Conservation (phyloP, 345 rosid species). For the Chamaenerion angustifolium region DNA sequence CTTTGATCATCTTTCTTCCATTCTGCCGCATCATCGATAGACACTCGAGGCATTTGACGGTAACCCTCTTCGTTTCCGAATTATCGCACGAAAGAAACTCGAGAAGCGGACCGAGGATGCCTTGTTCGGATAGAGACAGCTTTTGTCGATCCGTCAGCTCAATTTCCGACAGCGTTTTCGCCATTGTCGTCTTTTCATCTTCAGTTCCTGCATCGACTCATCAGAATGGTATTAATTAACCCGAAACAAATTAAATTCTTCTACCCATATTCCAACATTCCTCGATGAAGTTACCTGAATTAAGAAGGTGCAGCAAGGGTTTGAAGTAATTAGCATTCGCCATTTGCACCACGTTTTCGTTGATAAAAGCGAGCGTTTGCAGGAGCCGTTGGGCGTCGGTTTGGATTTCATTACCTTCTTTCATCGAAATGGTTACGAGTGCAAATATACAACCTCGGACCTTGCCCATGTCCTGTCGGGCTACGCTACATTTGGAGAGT, state of each 20-base stretch:
- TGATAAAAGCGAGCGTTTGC: constrained; percentile 42
- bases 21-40: constrained; percentile 39
- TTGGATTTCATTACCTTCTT: constrained; percentile 39
- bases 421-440: constrained; percentile 46
- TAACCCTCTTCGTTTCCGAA: constrained; percentile 23
- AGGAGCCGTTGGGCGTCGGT: constrained; percentile 35
- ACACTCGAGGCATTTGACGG: constrained; percentile 36
- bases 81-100: constrained; percentile 25
- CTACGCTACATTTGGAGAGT: constrained; percentile 23
- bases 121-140: constrained; percentile 36
- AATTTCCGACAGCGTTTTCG: constrained; percentile 40
- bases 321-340: constrained; percentile 57
- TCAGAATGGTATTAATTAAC: neutral
- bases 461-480: constrained; percentile 35
- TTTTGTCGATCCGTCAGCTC: constrained; percentile 55
- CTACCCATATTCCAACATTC: too few species aligned
- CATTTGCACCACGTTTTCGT: constrained; percentile 48
- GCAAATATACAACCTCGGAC: constrained; percentile 53
- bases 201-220: constrained; percentile 32
- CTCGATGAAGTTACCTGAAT: constrained; percentile 31
- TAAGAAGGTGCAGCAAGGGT: constrained; percentile 40
- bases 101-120: constrained; percentile 39
- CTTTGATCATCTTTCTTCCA: constrained; percentile 49
- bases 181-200: constrained; percentile 35
- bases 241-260: too few species aligned